Evolutionary conservation across 768 basidiomycete genomes (phyloP), one percentile per base, ranked within the genome.

Genomic region (Mrakia gelida): DNA sequence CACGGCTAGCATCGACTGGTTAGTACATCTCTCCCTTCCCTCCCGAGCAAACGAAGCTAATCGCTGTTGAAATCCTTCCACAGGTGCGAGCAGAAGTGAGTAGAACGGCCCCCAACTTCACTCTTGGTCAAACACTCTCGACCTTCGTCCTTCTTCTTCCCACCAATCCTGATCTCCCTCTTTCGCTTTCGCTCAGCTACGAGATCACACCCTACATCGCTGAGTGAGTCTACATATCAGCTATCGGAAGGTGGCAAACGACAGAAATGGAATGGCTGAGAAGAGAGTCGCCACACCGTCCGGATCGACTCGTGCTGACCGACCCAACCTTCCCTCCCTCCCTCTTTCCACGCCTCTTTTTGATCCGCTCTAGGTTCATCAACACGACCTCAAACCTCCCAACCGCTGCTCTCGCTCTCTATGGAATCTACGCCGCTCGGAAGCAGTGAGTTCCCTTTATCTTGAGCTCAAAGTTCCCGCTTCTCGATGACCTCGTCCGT

Each of bases 311-410:
- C 8, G 28, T 10, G n/a, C 10, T 54, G 71, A 52, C n/a, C 71
- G 34, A 26, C 71, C 34, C 41, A 23, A 23, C 16, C 32, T 30
- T 52, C 28, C 38, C 28, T 9, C 23, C 34, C 54, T 3, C n/a
- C 32, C 61, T 73, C 54, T 11, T 30, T 9, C 23, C 34, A 32
- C 8, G n/a, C 32, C 61, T 73, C 54, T 11, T 30, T 18, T 28
- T 32, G 52, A 30, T 73, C 45, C 45, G 7, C 45, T n/a, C 18
- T n/a, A 75, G 74, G 26, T 75, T 75, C n/a, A 75, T 75, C 56
- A 78, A 78, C 72, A 78, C 77, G 0, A 32, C 71, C 0, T 67
- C 71, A 26, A 78, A 78, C 65, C 30, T 68, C 0, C 54, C 56
- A 23, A 78, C 71, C 3, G 38, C 71, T 34, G 23, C 65, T 34